Evolutionary conservation across 2,329 filamentous ascomycete genomes (phyloP), one percentile per base, ranked within the genome.

Genomic region (Arthroderma uncinatum): DNA sequence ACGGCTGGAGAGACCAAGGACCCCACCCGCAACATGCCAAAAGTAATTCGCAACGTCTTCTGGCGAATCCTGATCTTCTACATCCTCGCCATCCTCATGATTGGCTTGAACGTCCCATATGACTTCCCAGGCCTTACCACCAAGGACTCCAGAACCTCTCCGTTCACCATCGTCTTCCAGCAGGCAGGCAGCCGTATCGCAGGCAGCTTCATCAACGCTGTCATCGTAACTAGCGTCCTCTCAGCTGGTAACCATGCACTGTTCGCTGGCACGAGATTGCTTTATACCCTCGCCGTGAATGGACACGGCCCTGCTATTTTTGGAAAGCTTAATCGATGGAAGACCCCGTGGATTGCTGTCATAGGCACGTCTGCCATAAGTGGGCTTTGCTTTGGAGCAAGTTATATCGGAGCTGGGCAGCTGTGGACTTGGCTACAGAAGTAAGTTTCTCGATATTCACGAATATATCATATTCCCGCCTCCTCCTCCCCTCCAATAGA

Each of bases 381-480:
- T 19, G 80, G 79, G 0, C 73, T 85, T 0, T 84, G 82, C 63
- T 85, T 86, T 57, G 82, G 81, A 1, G 81, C 82, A 0, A 83
- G 79, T 63, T 84, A 83, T 60, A 84, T 85, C 55, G 81, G 82
- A 0, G 82, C 82, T 0, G 82, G 83, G 0, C 76, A 85, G 62
- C 69, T 85, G 3, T 85, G 82, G 82, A 78, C 76, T 0, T 85
- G 83, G 82, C 69, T 85, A 16, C 82, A 85, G 65, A 84, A 85
- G 77, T 79, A 68, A 64, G 72, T 66, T 37, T 12, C 36, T 28
- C 21, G 12, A 12, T 44, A 44, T 57, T 39, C 16, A 9, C 36
- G 25, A 23, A 8, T 47, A 48, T 53, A 33, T 37, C 52, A 57
- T 50, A 33, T 55, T 39, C 14, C 53, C 42, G 16, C n/a, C 30